These are phyloP conservation scores for Eutypa lata DNA, from an alignment of 2,329 filamentous ascomycete genomes.

Conservation along the genomic window DNA sequence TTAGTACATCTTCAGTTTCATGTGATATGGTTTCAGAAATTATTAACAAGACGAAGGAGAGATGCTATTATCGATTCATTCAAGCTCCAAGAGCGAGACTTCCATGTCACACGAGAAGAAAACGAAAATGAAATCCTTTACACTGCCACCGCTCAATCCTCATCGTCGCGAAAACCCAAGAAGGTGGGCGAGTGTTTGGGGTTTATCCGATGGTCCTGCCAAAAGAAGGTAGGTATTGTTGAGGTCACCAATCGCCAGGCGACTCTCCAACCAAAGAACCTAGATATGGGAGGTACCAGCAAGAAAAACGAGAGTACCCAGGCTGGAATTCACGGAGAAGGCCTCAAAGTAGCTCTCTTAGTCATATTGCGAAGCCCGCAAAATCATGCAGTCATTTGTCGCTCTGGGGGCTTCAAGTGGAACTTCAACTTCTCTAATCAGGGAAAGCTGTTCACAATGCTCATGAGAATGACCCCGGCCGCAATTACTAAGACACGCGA, in stretches of 20 bases:
- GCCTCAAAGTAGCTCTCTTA: conserved; percentile 29
- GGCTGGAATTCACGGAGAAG: conserved; percentile 28
- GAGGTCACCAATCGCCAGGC: conserved; percentile 27
- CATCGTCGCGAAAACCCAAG: neutral
- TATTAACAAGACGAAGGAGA: conserved; percentile 17
- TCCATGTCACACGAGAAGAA: conserved; percentile 19
- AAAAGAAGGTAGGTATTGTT: conserved; percentile 20
- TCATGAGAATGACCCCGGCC: conserved; percentile 9
- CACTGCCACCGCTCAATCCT: conserved; percentile 7
- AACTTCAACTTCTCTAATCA: conserved; percentile 28
- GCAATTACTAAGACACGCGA: conserved; percentile 1
- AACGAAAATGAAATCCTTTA: conserved; percentile 25
- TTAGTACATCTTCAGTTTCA: conserved; percentile 6
- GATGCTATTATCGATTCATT: conserved; percentile 26
- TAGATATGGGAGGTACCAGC: conserved; percentile 25
- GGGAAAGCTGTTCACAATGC: conserved; percentile 14
- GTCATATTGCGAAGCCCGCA: conserved; percentile 22
- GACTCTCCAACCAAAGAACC: conserved; percentile 26
- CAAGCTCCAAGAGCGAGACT: conserved; percentile 15
- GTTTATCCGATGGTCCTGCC: conserved; percentile 25
- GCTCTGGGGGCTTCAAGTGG: conserved; percentile 24
- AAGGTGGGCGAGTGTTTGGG: conserved; percentile 19
- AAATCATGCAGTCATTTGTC: conserved; percentile 25
- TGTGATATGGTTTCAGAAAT: neutral
- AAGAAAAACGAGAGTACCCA: conserved; percentile 18